Evolutionary conservation across 2,329 filamentous ascomycete genomes (phyloP).

Genomic region (Cladophialophora carrionii): DNA sequence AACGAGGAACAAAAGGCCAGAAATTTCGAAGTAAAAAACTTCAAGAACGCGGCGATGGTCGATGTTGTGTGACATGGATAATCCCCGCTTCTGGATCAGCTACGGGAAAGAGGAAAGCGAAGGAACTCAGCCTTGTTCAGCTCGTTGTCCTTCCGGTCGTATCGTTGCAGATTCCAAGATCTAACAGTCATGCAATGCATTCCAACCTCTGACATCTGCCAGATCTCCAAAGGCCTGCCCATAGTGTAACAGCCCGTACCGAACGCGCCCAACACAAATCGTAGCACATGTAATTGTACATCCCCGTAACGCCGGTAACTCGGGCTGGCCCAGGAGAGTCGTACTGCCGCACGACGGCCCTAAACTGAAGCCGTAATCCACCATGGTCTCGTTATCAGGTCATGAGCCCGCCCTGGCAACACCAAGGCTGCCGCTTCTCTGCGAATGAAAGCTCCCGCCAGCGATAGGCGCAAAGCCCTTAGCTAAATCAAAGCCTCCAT

Average conservation of each 20-base stretch:
- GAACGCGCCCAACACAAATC: background rate
- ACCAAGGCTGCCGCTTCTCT: constrained; percentile 33
- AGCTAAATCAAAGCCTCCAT: constrained; percentile 52
- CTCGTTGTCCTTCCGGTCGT: background rate
- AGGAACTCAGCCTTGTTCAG: background rate
- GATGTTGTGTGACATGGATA: background rate
- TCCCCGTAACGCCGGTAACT: background rate
- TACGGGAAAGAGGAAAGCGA: background rate
- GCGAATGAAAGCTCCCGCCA: constrained; percentile 39
- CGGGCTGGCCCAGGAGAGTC: background rate
- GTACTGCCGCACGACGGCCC: background rate
- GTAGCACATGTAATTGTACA: constrained; percentile 11
- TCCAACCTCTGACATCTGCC: constrained; percentile 2
- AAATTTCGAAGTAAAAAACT: background rate
- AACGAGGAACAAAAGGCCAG: background rate
- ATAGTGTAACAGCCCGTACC: constrained; percentile 4
- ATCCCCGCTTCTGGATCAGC: background rate
- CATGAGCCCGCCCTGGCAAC: constrained; percentile 29
- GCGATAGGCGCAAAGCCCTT: constrained; percentile 55
- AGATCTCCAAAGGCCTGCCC: background rate
- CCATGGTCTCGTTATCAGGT: background rate
- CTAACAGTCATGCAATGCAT: constrained; percentile 6
- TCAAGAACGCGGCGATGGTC: background rate
- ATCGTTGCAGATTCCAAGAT: background rate
- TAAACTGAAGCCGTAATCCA: background rate